Evolutionary conservation across 176 grass and related monocot genomes (phyloP), one percentile per base, ranked within the genome.

Genomic region (Lolium perenne): DNA sequence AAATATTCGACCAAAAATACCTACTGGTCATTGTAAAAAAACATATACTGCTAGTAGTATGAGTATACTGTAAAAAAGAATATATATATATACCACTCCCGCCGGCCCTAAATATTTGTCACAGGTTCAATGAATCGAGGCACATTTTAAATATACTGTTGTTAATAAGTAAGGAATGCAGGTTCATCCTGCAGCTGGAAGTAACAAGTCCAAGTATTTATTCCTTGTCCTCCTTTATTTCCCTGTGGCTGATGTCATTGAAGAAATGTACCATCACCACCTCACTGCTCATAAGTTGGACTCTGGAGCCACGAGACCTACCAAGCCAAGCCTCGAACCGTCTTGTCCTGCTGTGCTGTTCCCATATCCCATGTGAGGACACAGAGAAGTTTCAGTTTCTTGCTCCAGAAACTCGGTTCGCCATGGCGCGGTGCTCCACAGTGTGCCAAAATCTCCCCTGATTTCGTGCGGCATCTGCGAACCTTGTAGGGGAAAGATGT

Each of bases 391-490:
- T 32, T 47, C 40, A 40, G 84, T 67, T 74, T 76, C 51, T 80
- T 81, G 77, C 85, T 22, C 80, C 79, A 74, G 80, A 57, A 81
- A 71, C 86, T 56, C 77, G 40, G 85, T 65, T 25, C 35, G 46
- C 50, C 3, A 20, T 79, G 62, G 81, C 75, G 49, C 8, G 61
- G 12, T 18, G 51, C 63, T 71, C 9, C 71, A 22, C 61, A 12
- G 50, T 17, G 26, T 11, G 81, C 81, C 81, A 91, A 88, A 90
- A 81, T 55, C 51, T 88, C 61, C 92, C 90, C 3, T 50, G 83
- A 92, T 87, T 94, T 80, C 92, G 57, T 92, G 92, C 89, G 89
- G 77, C 67, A 85, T 87, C 77, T 80, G 60, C 62, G 77, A 79
- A 64, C 35, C 0, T 20, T 65, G 71, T 26, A 2, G 76, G n/a